Evolutionary conservation across 805 yeast genomes (phyloP).

Genomic region (Kuraishia cidri): DNA sequence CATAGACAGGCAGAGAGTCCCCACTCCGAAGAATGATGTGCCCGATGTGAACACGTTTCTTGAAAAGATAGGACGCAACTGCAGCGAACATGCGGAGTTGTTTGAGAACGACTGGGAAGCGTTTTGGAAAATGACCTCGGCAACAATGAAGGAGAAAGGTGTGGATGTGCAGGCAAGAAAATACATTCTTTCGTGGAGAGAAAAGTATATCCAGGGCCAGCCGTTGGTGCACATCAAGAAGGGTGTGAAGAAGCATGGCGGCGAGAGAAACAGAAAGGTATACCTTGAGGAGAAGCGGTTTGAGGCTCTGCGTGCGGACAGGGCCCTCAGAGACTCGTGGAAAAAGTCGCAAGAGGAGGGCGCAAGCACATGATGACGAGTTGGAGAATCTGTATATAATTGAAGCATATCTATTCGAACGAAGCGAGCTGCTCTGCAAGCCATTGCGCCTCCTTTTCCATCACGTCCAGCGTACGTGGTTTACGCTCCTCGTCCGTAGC

Average conservation of each 20-base stretch:
- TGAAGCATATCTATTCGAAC: too few species aligned
- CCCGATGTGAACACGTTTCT: conserved; percentile 74
- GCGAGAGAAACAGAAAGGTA: conserved; percentile 74
- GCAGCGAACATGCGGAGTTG: conserved; percentile 54
- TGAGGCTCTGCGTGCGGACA: conserved; percentile 34
- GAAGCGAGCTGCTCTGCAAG: conserved; percentile 34
- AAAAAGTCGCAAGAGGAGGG: conserved; percentile 5
- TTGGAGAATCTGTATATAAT: too few species aligned
- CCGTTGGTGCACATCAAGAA: conserved; percentile 42
- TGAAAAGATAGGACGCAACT: conserved; percentile 68
- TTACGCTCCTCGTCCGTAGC: conserved; percentile 43
- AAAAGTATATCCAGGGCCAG: conserved; percentile 51
- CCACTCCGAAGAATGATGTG: conserved; percentile 40
- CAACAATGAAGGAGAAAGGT: conserved; percentile 64
- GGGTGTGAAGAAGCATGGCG: conserved; percentile 61
- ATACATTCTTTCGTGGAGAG: conserved; percentile 66
- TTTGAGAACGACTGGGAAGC: conserved; percentile 66
- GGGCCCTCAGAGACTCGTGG: conserved; percentile 18
- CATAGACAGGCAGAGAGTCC: conserved; percentile 14
- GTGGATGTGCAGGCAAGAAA: conserved; percentile 64
- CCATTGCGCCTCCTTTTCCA: conserved; percentile 64
- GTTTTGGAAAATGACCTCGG: conserved; percentile 48
- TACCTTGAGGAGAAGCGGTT: conserved; percentile 51
- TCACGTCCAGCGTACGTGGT: conserved; percentile 50
- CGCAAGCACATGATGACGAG: too few species aligned